Evolutionary conservation across 2,329 filamentous ascomycete genomes (phyloP).

Genomic region (Penicillium brevicompactum): DNA sequence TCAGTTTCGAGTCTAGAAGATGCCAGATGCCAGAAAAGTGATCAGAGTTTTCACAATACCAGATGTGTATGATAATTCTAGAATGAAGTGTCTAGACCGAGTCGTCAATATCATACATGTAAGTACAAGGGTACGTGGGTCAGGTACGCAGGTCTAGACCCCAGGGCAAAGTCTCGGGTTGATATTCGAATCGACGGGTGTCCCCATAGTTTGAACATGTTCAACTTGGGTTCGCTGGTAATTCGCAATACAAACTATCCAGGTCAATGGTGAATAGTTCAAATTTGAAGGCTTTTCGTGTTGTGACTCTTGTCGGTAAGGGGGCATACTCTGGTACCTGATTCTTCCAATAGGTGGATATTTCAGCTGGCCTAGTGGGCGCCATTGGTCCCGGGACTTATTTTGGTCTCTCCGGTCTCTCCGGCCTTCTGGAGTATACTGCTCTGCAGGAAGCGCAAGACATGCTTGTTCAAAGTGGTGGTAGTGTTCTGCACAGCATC

Average conservation of each 20-base stretch:
- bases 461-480: no score
- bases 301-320: constrained; percentile 9
- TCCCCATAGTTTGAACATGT: not conserved
- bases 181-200: not conserved
- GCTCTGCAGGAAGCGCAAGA: not conserved
- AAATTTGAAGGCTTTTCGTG: not conserved
- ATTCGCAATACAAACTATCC: not conserved
- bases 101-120: not conserved
- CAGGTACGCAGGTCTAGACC: constrained; percentile 6
- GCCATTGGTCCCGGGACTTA: constrained; percentile 21
- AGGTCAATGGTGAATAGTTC: not conserved
- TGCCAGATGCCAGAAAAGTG: not conserved
- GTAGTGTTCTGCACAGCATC: no score
- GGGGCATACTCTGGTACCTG: constrained; percentile 10
- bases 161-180: constrained; percentile 4
- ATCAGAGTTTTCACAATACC: constrained; percentile 4
- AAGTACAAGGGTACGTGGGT: not conserved
- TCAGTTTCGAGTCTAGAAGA: not conserved
- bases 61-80: constrained; percentile 3
- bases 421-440: not conserved
- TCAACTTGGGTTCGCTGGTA: not conserved
- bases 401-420: constrained; percentile 14
- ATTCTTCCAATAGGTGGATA: constrained; percentile 15
- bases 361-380: constrained; percentile 17
- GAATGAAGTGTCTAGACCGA: not conserved